phyloP scores from a whole-genome alignment of 164 flowering plant species.

The Chimonanthus salicifolius region DNA sequence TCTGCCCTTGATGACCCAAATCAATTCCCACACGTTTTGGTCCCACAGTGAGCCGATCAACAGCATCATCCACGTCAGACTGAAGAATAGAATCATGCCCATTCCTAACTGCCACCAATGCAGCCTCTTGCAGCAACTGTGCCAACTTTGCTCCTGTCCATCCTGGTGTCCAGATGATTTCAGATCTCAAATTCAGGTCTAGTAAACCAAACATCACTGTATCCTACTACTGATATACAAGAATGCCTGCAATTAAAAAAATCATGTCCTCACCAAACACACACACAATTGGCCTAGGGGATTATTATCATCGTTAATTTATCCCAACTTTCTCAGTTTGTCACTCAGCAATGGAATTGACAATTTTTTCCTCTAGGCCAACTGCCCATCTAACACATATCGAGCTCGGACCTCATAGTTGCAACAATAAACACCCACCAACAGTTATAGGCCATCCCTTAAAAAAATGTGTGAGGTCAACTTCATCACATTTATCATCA shows the following conservation, averaged over 20 bases:
- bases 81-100: conserved; percentile 65
- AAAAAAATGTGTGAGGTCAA: not conserved
- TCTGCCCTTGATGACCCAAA: conserved; percentile 85
- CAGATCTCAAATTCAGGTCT: not conserved
- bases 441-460: no score
- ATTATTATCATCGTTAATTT: no score
- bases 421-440: no score
- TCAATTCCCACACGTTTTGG: conserved; percentile 78
- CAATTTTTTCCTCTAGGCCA: no score
- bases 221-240: no score
- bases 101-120: conserved; percentile 89
- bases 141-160: conserved; percentile 96
- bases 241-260: no score
- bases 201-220: not conserved
- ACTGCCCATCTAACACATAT: no score
- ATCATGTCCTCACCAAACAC: no score
- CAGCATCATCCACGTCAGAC: conserved; percentile 89
- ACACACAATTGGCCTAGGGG: no score
- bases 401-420: no score
- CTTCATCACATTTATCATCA: not conserved
- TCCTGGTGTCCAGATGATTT: conserved; percentile 38
- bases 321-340: no score
- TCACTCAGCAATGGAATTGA: no score
- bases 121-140: conserved; percentile 92
- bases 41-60: conserved; percentile 90